Conservation (phyloP, 176 grass and related monocot species). For the Triticum urartu region DNA sequence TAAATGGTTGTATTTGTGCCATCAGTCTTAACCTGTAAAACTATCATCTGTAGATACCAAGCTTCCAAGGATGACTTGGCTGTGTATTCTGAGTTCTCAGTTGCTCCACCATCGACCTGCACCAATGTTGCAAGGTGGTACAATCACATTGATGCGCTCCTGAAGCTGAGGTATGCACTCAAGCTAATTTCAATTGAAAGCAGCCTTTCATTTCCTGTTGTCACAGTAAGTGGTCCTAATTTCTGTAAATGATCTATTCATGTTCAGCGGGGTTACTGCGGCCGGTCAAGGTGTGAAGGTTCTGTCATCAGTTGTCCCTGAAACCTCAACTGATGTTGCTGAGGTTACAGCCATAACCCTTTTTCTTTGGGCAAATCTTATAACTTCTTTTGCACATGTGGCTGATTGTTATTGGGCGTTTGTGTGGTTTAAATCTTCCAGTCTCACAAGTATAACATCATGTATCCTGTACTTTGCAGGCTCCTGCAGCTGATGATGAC, state of each 20-base stretch:
- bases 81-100: slow-evolving; percentile 54
- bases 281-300: slow-evolving; percentile 79
- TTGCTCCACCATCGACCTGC: slow-evolving; percentile 57
- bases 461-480: slow-evolving; percentile 32
- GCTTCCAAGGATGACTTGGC: slow-evolving; percentile 96
- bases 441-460: not conserved
- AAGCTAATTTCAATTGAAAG: not conserved
- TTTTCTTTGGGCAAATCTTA: not conserved
- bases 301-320: slow-evolving; percentile 54
- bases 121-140: slow-evolving; percentile 84
- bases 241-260: not conserved
- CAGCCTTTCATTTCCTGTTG: not conserved
- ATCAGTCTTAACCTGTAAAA: not conserved
- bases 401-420: not conserved
- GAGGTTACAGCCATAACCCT: slow-evolving; percentile 34
- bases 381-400: not conserved
- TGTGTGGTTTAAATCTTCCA: not conserved
- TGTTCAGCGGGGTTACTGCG: slow-evolving; percentile 56
- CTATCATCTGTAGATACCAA: slow-evolving; percentile 58
- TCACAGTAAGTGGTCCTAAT: not conserved
- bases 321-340: slow-evolving; percentile 53
- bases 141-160: slow-evolving; percentile 86
- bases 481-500: slow-evolving; percentile 53
- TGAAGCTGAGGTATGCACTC: slow-evolving; percentile 62
- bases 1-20: not conserved